Conservation (phyloP, 768 basidiomycete genomes). For the Piloderma croceum region DNA sequence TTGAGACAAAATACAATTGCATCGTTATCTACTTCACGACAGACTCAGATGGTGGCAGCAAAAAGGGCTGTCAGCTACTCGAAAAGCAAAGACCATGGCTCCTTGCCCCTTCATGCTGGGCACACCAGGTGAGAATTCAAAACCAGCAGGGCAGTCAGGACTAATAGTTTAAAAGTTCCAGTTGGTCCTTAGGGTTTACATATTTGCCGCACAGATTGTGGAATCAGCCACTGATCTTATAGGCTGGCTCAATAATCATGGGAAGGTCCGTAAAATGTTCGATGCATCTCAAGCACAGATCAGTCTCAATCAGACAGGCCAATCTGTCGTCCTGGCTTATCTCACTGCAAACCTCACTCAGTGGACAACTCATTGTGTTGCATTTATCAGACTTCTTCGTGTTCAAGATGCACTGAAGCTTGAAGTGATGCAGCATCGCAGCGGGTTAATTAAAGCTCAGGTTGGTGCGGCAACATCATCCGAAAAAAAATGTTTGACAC, state of each 20-base stretch:
- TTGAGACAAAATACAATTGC: conserved; percentile 13
- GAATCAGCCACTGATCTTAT: conserved; percentile 4
- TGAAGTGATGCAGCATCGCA: not conserved
- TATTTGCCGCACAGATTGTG: too few relatives aligned
- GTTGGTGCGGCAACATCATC: conserved; percentile 5
- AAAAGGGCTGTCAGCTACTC: conserved; percentile 19
- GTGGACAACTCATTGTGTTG: conserved; percentile 8
- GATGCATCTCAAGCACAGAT: conserved; percentile 12
- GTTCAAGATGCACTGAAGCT: not conserved
- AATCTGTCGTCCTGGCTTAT: conserved; percentile 6
- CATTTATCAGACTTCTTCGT: conserved; percentile 5
- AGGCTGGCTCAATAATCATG: conserved; percentile 23
- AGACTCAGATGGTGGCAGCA: conserved; percentile 25
- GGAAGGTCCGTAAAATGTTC: conserved; percentile 21
- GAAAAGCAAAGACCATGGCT: conserved; percentile 15
- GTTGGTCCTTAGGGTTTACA: too few relatives aligned
- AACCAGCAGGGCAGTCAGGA: too few relatives aligned
- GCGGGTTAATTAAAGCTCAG: conserved; percentile 7
- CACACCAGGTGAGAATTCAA: too few relatives aligned
- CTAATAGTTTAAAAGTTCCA: too few relatives aligned
- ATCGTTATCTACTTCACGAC: conserved; percentile 14
- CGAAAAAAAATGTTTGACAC: not conserved
- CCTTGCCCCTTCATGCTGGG: conserved; percentile 16
- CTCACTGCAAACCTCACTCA: conserved; percentile 5
- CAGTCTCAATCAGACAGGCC: conserved; percentile 3